Evolutionary conservation across 345 rosid genomes (phyloP).

Genomic region (Punica granatum): DNA sequence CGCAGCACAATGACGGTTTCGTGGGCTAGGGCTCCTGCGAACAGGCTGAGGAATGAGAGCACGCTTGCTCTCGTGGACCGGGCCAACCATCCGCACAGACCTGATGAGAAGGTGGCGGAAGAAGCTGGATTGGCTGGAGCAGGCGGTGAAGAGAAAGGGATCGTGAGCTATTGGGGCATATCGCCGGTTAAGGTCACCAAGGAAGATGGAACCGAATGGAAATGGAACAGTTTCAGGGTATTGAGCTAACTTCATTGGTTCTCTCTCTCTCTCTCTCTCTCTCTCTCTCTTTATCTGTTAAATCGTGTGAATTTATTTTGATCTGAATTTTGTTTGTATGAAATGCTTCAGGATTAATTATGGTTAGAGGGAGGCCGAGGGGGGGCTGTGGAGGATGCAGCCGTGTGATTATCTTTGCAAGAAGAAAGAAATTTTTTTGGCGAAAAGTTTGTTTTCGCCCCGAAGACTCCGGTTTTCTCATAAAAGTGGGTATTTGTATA

Average conservation of each 20-base stretch:
- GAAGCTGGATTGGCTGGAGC: not conserved
- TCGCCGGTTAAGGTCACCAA: conserved; percentile 12
- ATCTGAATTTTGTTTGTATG: not conserved
- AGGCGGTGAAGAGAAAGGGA: conserved; percentile 3
- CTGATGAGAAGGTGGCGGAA: not conserved
- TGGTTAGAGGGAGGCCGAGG: not conserved
- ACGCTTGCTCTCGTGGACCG: conserved; percentile 16
- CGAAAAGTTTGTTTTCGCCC: not conserved
- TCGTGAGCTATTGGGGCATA: conserved; percentile 18
- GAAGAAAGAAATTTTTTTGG: not conserved
- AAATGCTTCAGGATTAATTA: conserved; percentile 1
- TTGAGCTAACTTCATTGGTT: not conserved
- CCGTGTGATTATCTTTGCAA: not conserved
- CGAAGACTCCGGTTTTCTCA: not conserved
- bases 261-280: not conserved
- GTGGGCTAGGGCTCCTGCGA: conserved; percentile 17
- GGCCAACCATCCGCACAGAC: conserved; percentile 4
- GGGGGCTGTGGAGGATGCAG: conserved; percentile 4
- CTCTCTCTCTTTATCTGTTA: too few species aligned
- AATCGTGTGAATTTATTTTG: too few species aligned
- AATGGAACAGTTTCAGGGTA: conserved; percentile 19
- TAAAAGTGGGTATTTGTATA: not conserved
- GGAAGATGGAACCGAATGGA: conserved; percentile 14
- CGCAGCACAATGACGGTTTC: not conserved
- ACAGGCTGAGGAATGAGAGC: conserved; percentile 10